These are phyloP conservation scores for Apiotrichum laibachii DNA, from an alignment of 1,284 basidiomycete species.

Conservation along the genomic window DNA sequence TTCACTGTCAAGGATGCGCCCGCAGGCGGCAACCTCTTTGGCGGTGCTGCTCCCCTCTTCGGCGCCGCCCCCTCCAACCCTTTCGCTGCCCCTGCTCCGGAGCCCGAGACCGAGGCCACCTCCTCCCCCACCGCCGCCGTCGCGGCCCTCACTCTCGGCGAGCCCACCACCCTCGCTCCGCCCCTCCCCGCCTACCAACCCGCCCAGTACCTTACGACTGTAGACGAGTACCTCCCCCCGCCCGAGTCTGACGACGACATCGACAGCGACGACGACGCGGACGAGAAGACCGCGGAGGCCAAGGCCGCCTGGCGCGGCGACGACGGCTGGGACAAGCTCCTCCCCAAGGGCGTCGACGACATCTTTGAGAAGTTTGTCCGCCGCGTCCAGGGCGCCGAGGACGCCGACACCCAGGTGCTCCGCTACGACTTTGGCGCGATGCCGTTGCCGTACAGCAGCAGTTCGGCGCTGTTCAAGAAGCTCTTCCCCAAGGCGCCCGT, in stretches of 20 bases:
- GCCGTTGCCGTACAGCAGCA: conserved; percentile 48
- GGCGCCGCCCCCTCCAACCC: conserved; percentile 28
- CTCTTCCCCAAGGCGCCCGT: conserved; percentile 44
- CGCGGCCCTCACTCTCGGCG: conserved; percentile 22
- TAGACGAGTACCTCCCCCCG: conserved; percentile 48
- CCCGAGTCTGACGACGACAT: conserved; percentile 32
- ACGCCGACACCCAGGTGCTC: conserved; percentile 45
- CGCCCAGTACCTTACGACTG: conserved; percentile 48
- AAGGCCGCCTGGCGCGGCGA: conserved; percentile 33
- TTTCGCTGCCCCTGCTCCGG: conserved; percentile 21
- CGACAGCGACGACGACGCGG: conserved; percentile 28
- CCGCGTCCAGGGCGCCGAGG: conserved; percentile 43
- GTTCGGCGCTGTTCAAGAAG: conserved; percentile 41
- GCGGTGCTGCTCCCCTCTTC: conserved; percentile 33
- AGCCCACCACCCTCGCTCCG: conserved; percentile 27
- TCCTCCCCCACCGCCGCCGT: conserved; percentile 12
- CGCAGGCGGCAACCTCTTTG: conserved; percentile 25
- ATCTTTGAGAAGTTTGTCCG: conserved; percentile 50
- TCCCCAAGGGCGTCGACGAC: conserved; percentile 48
- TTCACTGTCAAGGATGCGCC: conserved; percentile 35
- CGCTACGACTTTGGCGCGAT: conserved; percentile 51
- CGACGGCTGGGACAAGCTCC: conserved; percentile 43
- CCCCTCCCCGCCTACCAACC: conserved; percentile 50
- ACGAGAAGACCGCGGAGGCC: conserved; percentile 28
- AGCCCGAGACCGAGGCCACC: not conserved